Percentiles rank a stretch among this genome's conserved stretches.
phyloP scores from a whole-genome alignment of 805 yeast genomes.

The Candida stauntonica region DNA sequence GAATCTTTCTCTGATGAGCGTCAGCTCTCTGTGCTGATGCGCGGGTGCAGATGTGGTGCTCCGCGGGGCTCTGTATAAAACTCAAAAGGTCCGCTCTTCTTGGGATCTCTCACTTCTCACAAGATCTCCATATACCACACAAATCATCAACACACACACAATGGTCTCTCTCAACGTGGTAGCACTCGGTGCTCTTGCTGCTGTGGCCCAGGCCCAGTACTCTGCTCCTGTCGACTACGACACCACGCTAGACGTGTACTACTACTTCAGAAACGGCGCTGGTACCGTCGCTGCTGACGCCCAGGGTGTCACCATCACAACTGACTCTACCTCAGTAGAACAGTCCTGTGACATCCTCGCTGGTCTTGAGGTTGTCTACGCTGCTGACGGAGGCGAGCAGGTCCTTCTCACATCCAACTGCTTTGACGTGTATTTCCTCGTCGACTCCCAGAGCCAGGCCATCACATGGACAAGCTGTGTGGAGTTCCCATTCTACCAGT shows the following conservation, averaged over 20 bases:
- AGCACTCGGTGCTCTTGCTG: constrained; percentile 18
- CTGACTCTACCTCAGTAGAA: constrained; percentile 10
- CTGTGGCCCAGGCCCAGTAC: constrained; percentile 21
- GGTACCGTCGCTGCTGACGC: constrained; percentile 9
- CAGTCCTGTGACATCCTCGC: constrained; percentile 15
- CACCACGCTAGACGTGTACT: constrained; percentile 16
- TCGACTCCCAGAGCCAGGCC: constrained; percentile 9
- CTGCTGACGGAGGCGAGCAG: constrained; percentile 11
- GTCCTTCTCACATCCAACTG: constrained; percentile 24
- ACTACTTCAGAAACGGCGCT: constrained; percentile 20
- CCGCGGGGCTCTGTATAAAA: no score
- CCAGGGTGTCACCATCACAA: constrained; percentile 19
- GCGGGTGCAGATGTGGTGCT: no score
- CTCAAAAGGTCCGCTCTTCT: not conserved
- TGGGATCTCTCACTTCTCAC: not conserved
- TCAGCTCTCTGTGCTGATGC: no score
- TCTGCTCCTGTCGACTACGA: constrained; percentile 17
- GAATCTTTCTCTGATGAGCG: no score
- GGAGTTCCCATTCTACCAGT: constrained; percentile 25
- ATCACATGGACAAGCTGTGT: constrained; percentile 24
- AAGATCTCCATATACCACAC: not conserved
- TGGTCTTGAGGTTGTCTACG: constrained; percentile 23
- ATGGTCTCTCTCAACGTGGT: constrained; percentile 6
- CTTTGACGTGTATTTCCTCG: constrained; percentile 21
- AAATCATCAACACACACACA: not conserved